Conservation (phyloP, 2,329 filamentous ascomycete species). For the Diaporthe sp. region DNA sequence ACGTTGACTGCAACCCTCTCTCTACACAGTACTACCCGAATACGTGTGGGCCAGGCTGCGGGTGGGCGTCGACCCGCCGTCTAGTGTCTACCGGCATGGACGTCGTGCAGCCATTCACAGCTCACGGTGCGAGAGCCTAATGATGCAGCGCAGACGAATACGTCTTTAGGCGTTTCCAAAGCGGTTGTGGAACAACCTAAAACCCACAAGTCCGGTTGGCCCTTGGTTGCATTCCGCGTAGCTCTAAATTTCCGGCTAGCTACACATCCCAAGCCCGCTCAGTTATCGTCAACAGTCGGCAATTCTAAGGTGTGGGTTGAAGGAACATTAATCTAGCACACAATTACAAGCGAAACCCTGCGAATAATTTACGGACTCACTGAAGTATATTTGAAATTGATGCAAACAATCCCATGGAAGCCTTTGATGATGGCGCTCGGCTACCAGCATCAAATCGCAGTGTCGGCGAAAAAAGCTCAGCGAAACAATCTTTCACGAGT, state of each 20-base stretch:
- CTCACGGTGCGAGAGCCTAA: background rate
- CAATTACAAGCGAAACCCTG: background rate
- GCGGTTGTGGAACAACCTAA: constrained; percentile 1
- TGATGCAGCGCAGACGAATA: constrained; percentile 14
- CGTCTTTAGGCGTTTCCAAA: background rate
- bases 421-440: too few relatives aligned
- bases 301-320: background rate
- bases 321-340: background rate
- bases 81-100: constrained; percentile 6
- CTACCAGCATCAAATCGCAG: background rate
- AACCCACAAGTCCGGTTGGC: background rate
- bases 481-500: background rate
- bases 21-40: background rate
- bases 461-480: background rate
- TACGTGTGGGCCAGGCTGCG: background rate
- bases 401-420: too few relatives aligned
- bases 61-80: constrained; percentile 4
- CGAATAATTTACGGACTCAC: too few relatives aligned
- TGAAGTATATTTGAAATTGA: background rate
- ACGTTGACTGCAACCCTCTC: constrained; percentile 12
- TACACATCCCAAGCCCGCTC: background rate
- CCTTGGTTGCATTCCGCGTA: background rate
- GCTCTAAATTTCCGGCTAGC: background rate
- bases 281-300: background rate
- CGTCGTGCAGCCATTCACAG: constrained; percentile 1